A percentile compares a stretch with the other conserved stretches of the same genome.
Evolutionary conservation across 768 basidiomycete species (phyloP).

Genomic region (Collybia sordida): DNA sequence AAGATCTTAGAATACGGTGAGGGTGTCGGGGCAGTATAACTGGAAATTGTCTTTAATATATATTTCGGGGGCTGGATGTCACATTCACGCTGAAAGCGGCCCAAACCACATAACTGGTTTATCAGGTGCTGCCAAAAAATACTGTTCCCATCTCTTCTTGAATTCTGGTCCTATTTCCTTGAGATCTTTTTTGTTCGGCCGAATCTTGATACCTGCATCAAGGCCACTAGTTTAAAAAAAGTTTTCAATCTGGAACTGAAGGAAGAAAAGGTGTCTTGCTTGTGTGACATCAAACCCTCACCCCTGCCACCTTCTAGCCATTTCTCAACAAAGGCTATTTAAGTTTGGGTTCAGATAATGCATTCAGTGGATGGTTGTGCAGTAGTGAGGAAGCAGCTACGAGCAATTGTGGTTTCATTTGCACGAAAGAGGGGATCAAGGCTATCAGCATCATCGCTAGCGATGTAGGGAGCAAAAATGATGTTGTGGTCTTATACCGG

Average conservation of each 20-base stretch:
- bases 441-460: constrained; percentile 45
- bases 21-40: constrained; percentile 15
- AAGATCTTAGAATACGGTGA: constrained; percentile 26
- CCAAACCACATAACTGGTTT: constrained; percentile 52
- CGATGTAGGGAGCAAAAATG: constrained; percentile 37
- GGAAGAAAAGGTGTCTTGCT: constrained; percentile 31
- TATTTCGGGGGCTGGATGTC: background rate
- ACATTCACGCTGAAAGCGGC: constrained; percentile 38
- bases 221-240: constrained; percentile 35
- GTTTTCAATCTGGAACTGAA: background rate
- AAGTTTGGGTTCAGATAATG: background rate
- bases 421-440: constrained; percentile 47
- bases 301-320: constrained; percentile 13
- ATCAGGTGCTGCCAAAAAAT: constrained; percentile 51
- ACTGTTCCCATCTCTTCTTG: constrained; percentile 44
- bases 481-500: constrained; percentile 38
- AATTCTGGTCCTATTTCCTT: constrained; percentile 51
- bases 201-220: constrained; percentile 56
- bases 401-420: constrained; percentile 32
- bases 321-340: constrained; percentile 10
- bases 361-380: no score
- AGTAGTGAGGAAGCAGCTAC: constrained; percentile 29
- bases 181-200: constrained; percentile 51
- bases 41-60: constrained; percentile 11
- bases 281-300: constrained; percentile 44